These are phyloP conservation scores for Neurospora sp. DNA, from an alignment of 495 filamentous ascomycete genomes.

Conservation along the genomic window DNA sequence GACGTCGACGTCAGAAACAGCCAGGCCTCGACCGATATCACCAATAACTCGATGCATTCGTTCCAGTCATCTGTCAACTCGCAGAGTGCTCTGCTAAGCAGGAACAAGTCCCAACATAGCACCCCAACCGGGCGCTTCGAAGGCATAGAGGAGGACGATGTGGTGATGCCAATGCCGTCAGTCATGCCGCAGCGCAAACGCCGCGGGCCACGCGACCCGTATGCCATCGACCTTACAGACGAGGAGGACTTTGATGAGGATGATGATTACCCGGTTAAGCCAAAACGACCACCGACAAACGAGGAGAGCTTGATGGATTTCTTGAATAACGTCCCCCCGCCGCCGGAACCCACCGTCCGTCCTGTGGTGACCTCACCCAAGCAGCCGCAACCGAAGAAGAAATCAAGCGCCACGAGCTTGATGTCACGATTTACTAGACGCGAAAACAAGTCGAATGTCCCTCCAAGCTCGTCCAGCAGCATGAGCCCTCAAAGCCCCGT, in stretches of 20 bases:
- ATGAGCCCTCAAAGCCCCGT: constrained; percentile 5
- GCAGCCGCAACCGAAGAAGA: constrained; percentile 43
- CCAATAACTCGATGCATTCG: constrained; percentile 21
- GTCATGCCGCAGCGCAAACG: constrained; percentile 54
- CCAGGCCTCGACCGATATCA: constrained; percentile 34
- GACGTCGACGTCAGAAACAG: constrained; percentile 32
- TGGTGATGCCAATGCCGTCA: constrained; percentile 14
- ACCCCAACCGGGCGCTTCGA: constrained; percentile 6
- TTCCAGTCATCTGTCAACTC: constrained; percentile 42
- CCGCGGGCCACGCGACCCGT: constrained; percentile 74
- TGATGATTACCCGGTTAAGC: constrained; percentile 18
- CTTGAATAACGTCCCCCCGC: constrained; percentile 70
- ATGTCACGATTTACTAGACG: constrained; percentile 52
- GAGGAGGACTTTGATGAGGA: constrained; percentile 58
- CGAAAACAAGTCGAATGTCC: constrained; percentile 7
- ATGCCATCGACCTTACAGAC: constrained; percentile 79
- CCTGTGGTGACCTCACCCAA: constrained; percentile 19
- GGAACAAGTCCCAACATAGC: constrained; percentile 11
- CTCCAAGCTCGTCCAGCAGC: constrained; percentile 1
- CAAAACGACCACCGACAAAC: constrained; percentile 29
- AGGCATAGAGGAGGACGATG: constrained; percentile 32
- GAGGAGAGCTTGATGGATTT: constrained; percentile 84
- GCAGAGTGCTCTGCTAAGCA: constrained; percentile 37
- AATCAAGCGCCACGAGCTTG: constrained; percentile 48
- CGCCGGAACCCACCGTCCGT: constrained; percentile 39